Conservation (phyloP, 2,329 filamentous ascomycete species). For the Xylaria sp. region DNA sequence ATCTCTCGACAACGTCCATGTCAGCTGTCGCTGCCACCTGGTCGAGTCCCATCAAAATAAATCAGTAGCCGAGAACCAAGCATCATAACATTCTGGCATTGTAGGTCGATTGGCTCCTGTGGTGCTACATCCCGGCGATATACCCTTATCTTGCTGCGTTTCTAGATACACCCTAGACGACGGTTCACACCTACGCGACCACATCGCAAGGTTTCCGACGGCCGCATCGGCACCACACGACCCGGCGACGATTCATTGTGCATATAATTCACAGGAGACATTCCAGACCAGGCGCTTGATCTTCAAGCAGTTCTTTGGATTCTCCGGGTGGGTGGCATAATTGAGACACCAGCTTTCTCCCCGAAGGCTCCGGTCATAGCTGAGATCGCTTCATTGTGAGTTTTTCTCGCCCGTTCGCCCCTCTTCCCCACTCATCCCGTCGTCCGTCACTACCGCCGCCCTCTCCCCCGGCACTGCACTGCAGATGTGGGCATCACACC, state of each 20-base stretch:
- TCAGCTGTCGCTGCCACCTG: slow-evolving; percentile 41
- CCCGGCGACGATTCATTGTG: slow-evolving; percentile 49
- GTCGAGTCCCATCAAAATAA: slow-evolving; percentile 39
- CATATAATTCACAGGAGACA: slow-evolving; percentile 40
- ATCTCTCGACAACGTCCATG: slow-evolving; percentile 34
- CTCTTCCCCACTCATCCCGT: slow-evolving; percentile 48
- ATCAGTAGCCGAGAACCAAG: slow-evolving; percentile 12
- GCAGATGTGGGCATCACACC: slow-evolving; percentile 16
- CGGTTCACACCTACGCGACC: slow-evolving; percentile 25
- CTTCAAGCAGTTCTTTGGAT: slow-evolving; percentile 41
- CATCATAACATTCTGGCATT: slow-evolving; percentile 39
- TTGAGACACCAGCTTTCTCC: slow-evolving; percentile 34
- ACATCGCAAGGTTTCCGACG: slow-evolving; percentile 42
- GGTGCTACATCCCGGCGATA: slow-evolving; percentile 36
- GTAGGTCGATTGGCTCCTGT: slow-evolving; percentile 34
- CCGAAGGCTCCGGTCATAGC: slow-evolving; percentile 37
- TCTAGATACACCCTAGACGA: slow-evolving; percentile 29
- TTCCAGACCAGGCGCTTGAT: slow-evolving; percentile 37
- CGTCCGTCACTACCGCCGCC: slow-evolving; percentile 27
- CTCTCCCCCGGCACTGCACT: slow-evolving; percentile 17
- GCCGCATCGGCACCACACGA: slow-evolving; percentile 44
- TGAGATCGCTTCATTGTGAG: slow-evolving; percentile 43
- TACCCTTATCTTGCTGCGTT: slow-evolving; percentile 37
- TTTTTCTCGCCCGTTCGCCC: slow-evolving; percentile 41
- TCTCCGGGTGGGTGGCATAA: slow-evolving; percentile 42